Conservation (phyloP, 352 stramenopile genomes). For the Phytopythium mirpurense region DNA sequence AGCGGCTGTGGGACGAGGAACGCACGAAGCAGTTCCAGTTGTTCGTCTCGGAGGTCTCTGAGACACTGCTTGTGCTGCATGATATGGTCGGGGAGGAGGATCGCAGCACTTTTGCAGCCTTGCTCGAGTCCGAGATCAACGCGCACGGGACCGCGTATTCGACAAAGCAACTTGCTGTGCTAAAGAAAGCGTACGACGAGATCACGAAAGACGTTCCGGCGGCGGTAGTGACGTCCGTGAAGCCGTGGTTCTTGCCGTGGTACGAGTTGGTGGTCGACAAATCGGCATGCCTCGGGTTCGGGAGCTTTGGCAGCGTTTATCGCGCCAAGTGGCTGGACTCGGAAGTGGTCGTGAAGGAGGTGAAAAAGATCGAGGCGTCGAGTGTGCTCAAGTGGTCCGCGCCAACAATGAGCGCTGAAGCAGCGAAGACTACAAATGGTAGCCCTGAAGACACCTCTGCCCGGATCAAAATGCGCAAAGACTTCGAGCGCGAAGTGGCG, state of each 20-base stretch:
- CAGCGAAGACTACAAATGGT: too few species aligned
- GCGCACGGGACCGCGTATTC: background rate
- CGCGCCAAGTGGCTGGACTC: background rate
- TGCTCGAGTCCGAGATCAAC: constrained; percentile 5
- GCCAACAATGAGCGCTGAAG: too few species aligned
- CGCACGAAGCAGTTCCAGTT: constrained; percentile 3
- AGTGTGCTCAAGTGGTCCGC: too few species aligned
- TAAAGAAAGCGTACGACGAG: constrained; percentile 7
- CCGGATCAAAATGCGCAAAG: background rate
- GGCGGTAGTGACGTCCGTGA: background rate
- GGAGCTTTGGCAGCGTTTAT: background rate
- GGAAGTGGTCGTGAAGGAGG: background rate
- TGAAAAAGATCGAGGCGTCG: background rate
- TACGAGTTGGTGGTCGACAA: background rate
- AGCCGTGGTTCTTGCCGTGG: background rate
- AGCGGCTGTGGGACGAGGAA: background rate
- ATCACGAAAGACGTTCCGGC: background rate
- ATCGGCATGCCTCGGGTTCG: background rate
- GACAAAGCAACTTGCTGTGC: background rate
- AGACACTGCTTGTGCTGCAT: constrained; percentile 4
- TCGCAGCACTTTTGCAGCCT: background rate
- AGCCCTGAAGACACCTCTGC: too few species aligned
- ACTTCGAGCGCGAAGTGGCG: background rate
- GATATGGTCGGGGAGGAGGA: constrained; percentile 10
- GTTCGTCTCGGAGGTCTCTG: constrained; percentile 7